Evolutionary conservation across 257 asterid genomes (phyloP), one percentile per base, ranked within the genome.

Genomic region (Solanum paucissectum): DNA sequence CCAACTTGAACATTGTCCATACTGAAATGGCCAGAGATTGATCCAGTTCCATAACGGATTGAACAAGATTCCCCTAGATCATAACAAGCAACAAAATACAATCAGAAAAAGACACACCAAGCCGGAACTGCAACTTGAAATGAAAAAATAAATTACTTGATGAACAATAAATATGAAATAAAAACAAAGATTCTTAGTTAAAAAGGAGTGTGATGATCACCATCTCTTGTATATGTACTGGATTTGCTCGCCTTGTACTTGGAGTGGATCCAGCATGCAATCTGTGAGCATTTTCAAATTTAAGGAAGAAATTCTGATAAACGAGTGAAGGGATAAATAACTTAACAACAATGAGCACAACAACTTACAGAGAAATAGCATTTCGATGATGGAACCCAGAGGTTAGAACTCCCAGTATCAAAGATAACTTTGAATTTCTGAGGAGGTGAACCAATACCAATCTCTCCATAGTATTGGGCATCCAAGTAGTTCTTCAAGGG

Each of bases 381-480:
- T 90, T 92, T 95, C 2, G 99, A 84, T 12, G 99, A 97, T 14
- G 99, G 99, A 86, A 97, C 98, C 99, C 99, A 97, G 18, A 97
- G 95, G 89, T 97, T 94, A 79, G 99, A 95, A 86, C 99, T 97
- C 87, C 99, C 99, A 4, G 99, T 97, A 85, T 97, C 99, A 86
- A 96, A 97, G 87, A 97, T 88, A 90, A 97, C 98, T 11, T 93
- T 94, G 83, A 97, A 97, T 2, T 90, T 96, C 94, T 97, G 99
- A 73, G 99, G 95, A 3, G 99, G 99, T 8, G 99, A 88, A 84
- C 99, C 99, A 32, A 97, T 92, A 76, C 92, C 90, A 84, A 97
- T 97, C 93, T 93, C 98, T 83, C 99, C 99, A 87, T 92, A 97
- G 91, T 96, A 97, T 77, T 97, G 99, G 18, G 99, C 99, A 93